A percentile compares a stretch with the other conserved stretches of the same genome.
Evolutionary conservation across 768 basidiomycete species (phyloP).

Genomic region (Lentinula guzmanii): DNA sequence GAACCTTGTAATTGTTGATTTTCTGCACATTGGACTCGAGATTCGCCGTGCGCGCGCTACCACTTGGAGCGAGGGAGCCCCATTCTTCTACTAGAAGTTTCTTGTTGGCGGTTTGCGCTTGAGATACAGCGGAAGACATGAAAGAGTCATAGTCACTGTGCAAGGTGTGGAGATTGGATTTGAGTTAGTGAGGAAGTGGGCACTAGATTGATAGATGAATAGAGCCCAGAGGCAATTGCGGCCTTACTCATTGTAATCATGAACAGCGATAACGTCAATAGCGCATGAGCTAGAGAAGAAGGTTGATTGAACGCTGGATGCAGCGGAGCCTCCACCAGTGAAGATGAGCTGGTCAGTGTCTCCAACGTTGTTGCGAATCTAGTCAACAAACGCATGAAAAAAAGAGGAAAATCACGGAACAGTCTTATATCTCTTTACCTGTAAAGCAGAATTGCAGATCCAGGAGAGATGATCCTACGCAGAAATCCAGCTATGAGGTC

Average conservation of each 20-base stretch:
- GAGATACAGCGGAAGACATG: conserved; percentile 18
- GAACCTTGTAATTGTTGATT: conserved; percentile 27
- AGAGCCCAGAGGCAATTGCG: no score
- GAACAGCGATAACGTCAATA: conserved; percentile 30
- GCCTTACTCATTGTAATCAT: conserved; percentile 26
- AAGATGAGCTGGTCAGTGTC: conserved; percentile 19
- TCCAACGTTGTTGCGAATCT: conserved; percentile 20
- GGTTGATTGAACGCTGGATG: conserved; percentile 15
- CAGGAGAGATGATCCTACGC: conserved; percentile 11
- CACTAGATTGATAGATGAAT: no score
- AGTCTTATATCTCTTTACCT: conserved; percentile 6
- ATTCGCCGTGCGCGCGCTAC: conserved; percentile 23
- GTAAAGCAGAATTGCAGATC: conserved; percentile 18
- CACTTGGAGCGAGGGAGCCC: conserved; percentile 21
- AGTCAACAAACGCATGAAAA: neutral
- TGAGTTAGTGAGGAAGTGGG: no score
- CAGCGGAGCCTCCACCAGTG: conserved; percentile 20
- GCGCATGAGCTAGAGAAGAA: conserved; percentile 19
- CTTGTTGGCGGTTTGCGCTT: conserved; percentile 27
- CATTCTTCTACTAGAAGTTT: conserved; percentile 31
- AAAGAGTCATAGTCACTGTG: conserved; percentile 20
- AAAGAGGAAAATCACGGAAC: neutral
- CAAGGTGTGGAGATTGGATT: neutral
- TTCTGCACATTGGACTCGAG: conserved; percentile 24
- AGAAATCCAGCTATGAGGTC: neutral